A percentile compares a stretch with the other conserved stretches of the same genome.
These are phyloP conservation scores for Aphanomyces cochlioides DNA, from an alignment of 352 stramenopile species.

Conservation along the genomic window DNA sequence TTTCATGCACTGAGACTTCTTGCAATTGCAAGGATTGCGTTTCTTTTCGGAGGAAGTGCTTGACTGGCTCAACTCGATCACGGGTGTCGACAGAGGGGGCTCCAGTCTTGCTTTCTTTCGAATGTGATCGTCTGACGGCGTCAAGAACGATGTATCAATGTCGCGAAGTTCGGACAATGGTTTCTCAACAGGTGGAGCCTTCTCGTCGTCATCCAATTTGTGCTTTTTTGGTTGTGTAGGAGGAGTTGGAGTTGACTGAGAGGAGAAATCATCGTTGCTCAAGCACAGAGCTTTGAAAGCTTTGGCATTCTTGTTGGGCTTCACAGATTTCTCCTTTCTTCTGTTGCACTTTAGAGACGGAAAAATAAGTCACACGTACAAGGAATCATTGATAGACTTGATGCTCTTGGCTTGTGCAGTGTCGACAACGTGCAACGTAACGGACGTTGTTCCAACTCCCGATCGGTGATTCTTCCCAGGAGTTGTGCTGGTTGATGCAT, in stretches of 20 bases:
- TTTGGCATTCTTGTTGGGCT: constrained; percentile 20
- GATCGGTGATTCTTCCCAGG: constrained; percentile 61
- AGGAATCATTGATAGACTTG: constrained; percentile 77
- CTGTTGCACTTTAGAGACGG: constrained; percentile 7
- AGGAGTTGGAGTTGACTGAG: background rate
- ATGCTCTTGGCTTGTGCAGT: constrained; percentile 43
- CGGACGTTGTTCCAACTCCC: constrained; percentile 52
- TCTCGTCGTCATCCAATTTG: background rate
- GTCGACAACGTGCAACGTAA: constrained; percentile 64
- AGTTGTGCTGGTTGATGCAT: constrained; percentile 65
- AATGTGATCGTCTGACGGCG: background rate
- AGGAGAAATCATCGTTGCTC: background rate
- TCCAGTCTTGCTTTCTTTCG: constrained; percentile 3
- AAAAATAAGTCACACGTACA: constrained; percentile 37
- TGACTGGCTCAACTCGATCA: background rate
- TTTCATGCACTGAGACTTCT: constrained; percentile 97
- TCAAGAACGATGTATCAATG: background rate
- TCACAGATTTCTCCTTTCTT: background rate
- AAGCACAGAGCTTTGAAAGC: constrained; percentile 16
- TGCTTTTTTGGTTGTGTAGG: background rate
- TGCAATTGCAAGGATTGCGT: constrained; percentile 93
- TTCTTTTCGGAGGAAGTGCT: constrained; percentile 34
- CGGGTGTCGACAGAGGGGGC: background rate
- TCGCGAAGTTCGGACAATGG: background rate
- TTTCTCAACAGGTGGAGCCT: background rate